phyloP scores from a whole-genome alignment of 176 grass and related monocot species.

The Saccharum spontaneum region DNA sequence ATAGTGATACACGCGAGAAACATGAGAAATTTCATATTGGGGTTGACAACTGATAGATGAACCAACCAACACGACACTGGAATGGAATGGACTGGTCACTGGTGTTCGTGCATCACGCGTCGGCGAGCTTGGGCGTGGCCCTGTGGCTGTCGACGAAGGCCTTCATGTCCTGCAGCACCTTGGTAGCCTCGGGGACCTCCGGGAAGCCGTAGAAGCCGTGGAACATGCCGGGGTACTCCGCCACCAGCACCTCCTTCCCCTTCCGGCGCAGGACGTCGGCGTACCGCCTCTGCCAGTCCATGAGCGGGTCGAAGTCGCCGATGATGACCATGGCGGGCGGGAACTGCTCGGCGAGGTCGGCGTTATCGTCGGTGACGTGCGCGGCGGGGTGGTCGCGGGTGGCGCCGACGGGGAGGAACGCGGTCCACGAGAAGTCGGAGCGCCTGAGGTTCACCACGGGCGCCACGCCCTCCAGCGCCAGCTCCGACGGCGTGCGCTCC shows the following conservation, averaged over 20 bases:
- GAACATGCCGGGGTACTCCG: constrained; percentile 11
- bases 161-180: constrained; percentile 11
- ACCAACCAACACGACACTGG: neutral
- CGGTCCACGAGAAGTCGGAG: constrained; percentile 13
- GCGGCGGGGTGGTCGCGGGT: constrained; percentile 11
- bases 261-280: neutral
- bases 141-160: constrained; percentile 1
- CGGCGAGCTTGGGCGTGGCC: neutral
- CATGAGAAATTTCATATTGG: neutral
- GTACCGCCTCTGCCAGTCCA: constrained; percentile 13
- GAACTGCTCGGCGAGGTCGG: neutral
- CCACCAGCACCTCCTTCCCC: constrained; percentile 9
- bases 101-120: neutral
- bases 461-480: neutral
- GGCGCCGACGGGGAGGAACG: constrained; percentile 8
- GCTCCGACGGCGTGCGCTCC: constrained; percentile 13
- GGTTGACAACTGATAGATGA: neutral
- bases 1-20: neutral
- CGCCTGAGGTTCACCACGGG: constrained; percentile 10
- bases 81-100: neutral
- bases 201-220: constrained; percentile 16
- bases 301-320: neutral
- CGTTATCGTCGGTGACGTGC: constrained; percentile 22
- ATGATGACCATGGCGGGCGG: neutral
- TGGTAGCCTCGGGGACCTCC: constrained; percentile 5